Conservation (phyloP, 23 red algal species). For the Gracilaria caudata region DNA sequence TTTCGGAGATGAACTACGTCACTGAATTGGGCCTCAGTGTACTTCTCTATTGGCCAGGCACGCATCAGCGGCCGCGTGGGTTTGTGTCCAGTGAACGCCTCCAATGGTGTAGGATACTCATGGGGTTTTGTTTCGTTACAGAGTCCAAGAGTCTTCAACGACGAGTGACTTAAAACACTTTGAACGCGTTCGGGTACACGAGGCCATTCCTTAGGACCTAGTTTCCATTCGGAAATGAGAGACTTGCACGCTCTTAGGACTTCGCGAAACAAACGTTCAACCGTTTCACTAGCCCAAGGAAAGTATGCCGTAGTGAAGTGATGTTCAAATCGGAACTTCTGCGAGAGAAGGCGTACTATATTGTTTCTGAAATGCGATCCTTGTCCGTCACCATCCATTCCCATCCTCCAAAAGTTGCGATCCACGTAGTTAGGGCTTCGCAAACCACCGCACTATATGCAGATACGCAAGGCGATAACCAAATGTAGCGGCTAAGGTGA, state of each 20-base stretch:
- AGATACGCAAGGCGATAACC: not conserved
- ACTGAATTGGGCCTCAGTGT: not conserved
- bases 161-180: not conserved
- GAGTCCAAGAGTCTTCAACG: not conserved
- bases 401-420: not conserved
- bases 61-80: constrained; percentile 6
- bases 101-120: not conserved
- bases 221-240: constrained; percentile 39
- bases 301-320: constrained; percentile 30
- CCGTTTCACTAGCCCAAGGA: constrained; percentile 5
- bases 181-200: not conserved
- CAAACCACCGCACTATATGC: constrained; percentile 4
- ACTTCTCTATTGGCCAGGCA: not conserved
- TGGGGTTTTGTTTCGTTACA: not conserved
- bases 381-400: constrained; percentile 28
- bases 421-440: constrained; percentile 12
- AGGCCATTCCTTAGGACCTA: constrained; percentile 4
- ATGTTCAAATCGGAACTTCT: constrained; percentile 16
- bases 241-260: constrained; percentile 1
- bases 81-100: not conserved
- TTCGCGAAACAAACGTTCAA: constrained; percentile 23
- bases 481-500: constrained; percentile 5
- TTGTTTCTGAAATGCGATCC: constrained; percentile 48
- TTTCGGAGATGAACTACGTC: not conserved
- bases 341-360: not conserved